phyloP scores from a whole-genome alignment of 2,329 filamentous ascomycete species.

The Arthrobotrys iridis region DNA sequence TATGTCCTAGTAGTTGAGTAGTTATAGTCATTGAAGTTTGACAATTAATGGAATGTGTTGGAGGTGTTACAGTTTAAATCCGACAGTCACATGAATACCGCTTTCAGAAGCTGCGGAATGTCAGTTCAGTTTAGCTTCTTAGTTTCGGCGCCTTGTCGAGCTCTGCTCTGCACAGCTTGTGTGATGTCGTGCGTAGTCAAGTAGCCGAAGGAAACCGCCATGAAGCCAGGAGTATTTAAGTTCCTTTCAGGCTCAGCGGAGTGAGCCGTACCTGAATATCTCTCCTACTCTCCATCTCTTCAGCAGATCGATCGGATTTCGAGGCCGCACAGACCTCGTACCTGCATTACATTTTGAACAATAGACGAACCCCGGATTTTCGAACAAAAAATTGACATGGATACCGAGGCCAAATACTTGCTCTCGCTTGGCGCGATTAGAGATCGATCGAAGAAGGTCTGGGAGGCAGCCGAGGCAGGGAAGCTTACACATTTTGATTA shows the following conservation, averaged over 20 bases:
- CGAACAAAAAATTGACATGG: constrained; percentile 12
- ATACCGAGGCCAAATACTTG: constrained; percentile 75
- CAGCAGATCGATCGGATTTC: constrained; percentile 1
- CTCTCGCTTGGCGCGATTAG: constrained; percentile 88
- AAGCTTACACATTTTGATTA: constrained; percentile 86
- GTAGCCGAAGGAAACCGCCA: constrained; percentile 45
- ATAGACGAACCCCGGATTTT: constrained; percentile 1
- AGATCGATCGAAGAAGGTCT: constrained; percentile 77
- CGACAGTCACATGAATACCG: neutral
- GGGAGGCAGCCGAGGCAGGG: constrained; percentile 80
- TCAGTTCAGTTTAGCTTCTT: neutral
- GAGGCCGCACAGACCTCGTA: neutral
- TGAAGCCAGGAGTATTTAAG: constrained; percentile 24
- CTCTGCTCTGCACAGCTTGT: no score
- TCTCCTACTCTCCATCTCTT: neutral
- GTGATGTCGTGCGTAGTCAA: neutral
- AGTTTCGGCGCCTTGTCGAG: constrained; percentile 36
- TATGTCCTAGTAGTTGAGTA: no score
- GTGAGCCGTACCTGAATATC: neutral
- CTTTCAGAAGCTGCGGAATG: constrained; percentile 34
- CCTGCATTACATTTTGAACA: neutral
- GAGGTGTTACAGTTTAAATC: neutral
- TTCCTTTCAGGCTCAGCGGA: neutral
- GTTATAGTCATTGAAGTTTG: no score
- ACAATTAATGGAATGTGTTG: constrained; percentile 17